phyloP scores from a whole-genome alignment of 2,329 filamentous ascomycete species.

The Diaporthe nobilis region DNA sequence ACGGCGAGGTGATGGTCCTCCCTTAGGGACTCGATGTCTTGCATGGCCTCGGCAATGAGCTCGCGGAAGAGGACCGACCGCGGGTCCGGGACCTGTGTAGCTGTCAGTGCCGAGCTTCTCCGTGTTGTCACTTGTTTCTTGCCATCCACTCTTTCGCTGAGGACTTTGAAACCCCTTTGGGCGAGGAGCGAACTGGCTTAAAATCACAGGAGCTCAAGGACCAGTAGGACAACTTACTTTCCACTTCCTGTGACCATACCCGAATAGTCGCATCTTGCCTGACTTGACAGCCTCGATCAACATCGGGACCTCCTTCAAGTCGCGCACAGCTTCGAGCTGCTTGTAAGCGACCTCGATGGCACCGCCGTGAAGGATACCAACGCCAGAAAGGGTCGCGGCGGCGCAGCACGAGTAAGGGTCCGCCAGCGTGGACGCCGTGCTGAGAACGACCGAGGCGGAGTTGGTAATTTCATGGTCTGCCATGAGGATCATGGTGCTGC shows the following conservation, averaged over 20 bases:
- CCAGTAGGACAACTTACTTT: not conserved
- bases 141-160: not conserved
- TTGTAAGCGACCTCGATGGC: conserved; percentile 13
- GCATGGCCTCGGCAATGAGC: conserved; percentile 3
- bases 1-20: conserved; percentile 2
- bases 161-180: no score
- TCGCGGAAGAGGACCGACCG: not conserved
- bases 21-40: not conserved
- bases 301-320: not conserved
- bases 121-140: not conserved
- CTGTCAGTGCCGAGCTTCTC: not conserved
- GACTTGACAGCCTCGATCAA: conserved; percentile 7
- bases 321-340: not conserved
- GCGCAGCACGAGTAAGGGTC: conserved; percentile 23
- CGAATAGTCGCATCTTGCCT: not conserved
- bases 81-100: not conserved
- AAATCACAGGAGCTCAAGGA: not conserved
- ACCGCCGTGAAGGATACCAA: conserved; percentile 6
- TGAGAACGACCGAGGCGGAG: conserved; percentile 19
- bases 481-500: conserved; percentile 16
- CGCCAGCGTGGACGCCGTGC: not conserved
- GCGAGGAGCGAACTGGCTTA: not conserved
- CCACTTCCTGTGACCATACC: conserved; percentile 7
- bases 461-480: conserved; percentile 18
- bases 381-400: not conserved